Evolutionary conservation across 225 moss, liverwort and hornwort species (phyloP).

Genomic region (Anthoceros angustus): DNA sequence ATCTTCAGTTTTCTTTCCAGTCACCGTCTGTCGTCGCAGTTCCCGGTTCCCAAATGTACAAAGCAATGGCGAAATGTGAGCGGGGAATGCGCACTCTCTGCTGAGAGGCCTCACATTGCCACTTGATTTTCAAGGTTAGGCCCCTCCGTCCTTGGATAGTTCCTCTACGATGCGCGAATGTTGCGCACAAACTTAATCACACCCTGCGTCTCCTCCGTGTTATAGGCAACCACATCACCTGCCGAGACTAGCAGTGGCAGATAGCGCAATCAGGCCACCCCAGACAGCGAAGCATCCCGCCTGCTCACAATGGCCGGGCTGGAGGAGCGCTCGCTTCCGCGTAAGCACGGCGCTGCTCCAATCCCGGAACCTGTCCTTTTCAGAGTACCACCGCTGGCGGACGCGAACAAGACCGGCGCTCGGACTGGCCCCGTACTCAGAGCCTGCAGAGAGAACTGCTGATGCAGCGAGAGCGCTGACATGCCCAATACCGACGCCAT

Average conservation of each 20-base stretch:
- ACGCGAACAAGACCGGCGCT: background rate
- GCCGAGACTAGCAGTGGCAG: background rate
- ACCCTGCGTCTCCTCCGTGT: background rate
- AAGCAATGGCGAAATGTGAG: background rate
- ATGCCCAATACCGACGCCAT: background rate
- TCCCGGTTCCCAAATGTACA: background rate
- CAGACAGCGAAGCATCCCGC: background rate
- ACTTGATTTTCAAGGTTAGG: background rate
- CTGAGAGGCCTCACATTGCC: background rate
- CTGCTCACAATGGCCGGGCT: background rate
- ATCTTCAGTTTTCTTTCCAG: background rate
- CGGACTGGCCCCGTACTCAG: background rate
- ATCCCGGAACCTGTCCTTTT: background rate
- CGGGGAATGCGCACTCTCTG: background rate
- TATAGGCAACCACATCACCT: background rate
- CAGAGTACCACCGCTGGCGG: background rate
- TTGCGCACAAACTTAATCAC: background rate
- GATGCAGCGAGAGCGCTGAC: background rate
- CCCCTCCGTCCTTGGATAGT: too few species aligned
- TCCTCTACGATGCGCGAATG: background rate
- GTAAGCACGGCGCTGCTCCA: background rate
- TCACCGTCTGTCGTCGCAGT: background rate
- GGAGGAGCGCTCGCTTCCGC: background rate
- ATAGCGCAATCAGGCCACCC: background rate
- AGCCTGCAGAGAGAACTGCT: slow-evolving; percentile 1